phyloP scores from a whole-genome alignment of 1,284 basidiomycete genomes.

The Inonotus obliquus region DNA sequence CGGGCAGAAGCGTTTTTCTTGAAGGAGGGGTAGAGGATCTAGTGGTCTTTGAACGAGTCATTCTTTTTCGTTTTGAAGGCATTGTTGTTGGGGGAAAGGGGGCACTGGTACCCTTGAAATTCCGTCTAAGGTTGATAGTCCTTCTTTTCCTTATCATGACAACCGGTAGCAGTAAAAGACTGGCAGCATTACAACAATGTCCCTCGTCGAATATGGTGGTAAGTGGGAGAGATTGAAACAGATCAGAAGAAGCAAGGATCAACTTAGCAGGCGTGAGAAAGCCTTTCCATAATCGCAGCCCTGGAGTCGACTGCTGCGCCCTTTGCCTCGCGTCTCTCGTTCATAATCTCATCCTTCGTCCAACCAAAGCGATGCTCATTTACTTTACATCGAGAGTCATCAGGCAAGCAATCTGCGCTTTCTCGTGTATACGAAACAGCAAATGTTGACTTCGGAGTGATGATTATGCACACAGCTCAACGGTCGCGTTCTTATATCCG shows the following conservation, averaged over 20 bases:
- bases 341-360: not conserved
- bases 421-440: not conserved
- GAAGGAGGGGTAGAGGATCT: not conserved
- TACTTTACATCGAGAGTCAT: slow-evolving; percentile 17
- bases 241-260: not conserved
- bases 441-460: not conserved
- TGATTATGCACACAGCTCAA: slow-evolving; percentile 39
- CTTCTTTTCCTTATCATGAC: not conserved
- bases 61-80: not conserved
- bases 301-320: not conserved
- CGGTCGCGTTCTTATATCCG: slow-evolving; percentile 73
- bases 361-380: slow-evolving; percentile 14
- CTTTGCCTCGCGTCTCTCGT: not conserved
- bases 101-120: not conserved
- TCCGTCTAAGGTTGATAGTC: not conserved
- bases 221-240: not conserved
- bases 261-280: not conserved
- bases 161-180: not conserved
- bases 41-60: not conserved
- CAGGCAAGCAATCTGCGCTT: slow-evolving; percentile 1
- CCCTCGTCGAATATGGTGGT: not conserved
- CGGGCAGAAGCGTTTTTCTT: not conserved
- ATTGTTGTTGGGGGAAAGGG: not conserved
- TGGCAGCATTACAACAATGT: not conserved
- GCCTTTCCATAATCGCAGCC: not conserved